phyloP scores from a whole-genome alignment of 2,329 filamentous ascomycete genomes.

The Aspergillus ustus region DNA sequence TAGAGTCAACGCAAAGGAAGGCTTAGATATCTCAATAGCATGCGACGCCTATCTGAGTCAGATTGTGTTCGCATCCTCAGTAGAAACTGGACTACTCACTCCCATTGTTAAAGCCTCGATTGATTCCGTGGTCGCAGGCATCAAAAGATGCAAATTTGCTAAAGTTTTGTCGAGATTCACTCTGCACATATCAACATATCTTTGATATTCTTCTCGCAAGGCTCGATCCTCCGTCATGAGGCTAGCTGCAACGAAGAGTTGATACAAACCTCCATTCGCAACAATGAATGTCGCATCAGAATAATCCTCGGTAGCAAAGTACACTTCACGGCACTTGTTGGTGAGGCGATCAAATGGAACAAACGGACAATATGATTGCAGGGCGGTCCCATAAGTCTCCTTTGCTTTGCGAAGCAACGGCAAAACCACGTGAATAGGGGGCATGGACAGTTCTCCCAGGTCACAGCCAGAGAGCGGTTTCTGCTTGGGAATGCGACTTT shows the following conservation, averaged over 20 bases:
- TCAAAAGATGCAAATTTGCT: slow-evolving; percentile 58
- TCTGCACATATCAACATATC: slow-evolving; percentile 43
- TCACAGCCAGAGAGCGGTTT: slow-evolving; percentile 30
- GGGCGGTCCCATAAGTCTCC: slow-evolving; percentile 28
- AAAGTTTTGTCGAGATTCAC: slow-evolving; percentile 52
- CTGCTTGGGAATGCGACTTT: slow-evolving; percentile 34
- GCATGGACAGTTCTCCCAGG: slow-evolving; percentile 42
- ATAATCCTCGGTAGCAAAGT: slow-evolving; percentile 49
- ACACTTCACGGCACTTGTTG: slow-evolving; percentile 47
- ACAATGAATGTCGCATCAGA: slow-evolving; percentile 46
- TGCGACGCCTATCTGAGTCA: slow-evolving; percentile 57
- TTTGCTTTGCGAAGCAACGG: slow-evolving; percentile 38
- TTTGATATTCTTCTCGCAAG: slow-evolving; percentile 31
- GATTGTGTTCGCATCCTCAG: background rate
- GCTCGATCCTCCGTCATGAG: slow-evolving; percentile 26
- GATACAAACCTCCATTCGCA: slow-evolving; percentile 44
- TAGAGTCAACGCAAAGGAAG: slow-evolving; percentile 68
- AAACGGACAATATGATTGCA: slow-evolving; percentile 39
- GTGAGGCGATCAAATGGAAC: slow-evolving; percentile 40
- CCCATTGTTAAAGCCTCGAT: slow-evolving; percentile 64
- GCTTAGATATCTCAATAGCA: slow-evolving; percentile 65
- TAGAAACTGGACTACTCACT: slow-evolving; percentile 44
- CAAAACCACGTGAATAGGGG: slow-evolving; percentile 41
- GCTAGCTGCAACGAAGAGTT: slow-evolving; percentile 42
- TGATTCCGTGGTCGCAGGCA: slow-evolving; percentile 60